A percentile compares a stretch with the other conserved stretches of the same genome.
Evolutionary conservation across 495 filamentous ascomycete species (phyloP).

Genomic region (Penicillium waksmanii): DNA sequence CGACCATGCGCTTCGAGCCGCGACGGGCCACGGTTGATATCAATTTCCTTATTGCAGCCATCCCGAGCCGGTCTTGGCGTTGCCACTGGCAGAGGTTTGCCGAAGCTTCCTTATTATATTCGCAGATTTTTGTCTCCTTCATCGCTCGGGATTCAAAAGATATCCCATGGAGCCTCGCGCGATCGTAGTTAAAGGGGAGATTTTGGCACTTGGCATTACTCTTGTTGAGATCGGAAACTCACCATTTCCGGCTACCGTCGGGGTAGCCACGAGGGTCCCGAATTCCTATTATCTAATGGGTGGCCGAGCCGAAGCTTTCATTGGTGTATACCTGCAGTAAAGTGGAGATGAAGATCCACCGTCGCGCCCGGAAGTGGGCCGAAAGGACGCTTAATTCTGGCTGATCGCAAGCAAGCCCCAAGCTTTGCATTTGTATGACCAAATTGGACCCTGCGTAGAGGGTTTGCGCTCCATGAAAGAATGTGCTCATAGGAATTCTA

Average conservation of each 20-base stretch:
- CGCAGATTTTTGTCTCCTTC: too few relatives aligned
- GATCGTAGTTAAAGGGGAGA: too few relatives aligned
- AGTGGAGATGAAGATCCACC: conserved; percentile 6
- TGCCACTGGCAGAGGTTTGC: background rate
- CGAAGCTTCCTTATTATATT: background rate
- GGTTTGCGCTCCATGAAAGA: conserved; percentile 15
- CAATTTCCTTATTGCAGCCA: conserved; percentile 4
- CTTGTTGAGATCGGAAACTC: conserved; percentile 7
- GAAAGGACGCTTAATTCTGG: conserved; percentile 25
- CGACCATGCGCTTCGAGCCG: conserved; percentile 23
- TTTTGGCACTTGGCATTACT: too few relatives aligned
- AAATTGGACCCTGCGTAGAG: conserved; percentile 10
- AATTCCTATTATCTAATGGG: conserved; percentile 31
- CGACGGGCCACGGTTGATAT: conserved; percentile 9
- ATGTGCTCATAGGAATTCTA: conserved; percentile 22
- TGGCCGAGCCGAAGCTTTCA: conserved; percentile 11
- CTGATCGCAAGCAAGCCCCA: conserved; percentile 14
- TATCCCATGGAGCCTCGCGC: too few relatives aligned
- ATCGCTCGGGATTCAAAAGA: too few relatives aligned
- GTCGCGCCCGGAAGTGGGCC: conserved; percentile 16
- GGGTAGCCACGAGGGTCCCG: conserved; percentile 13
- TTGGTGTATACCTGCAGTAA: conserved; percentile 7
- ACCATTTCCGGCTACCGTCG: conserved; percentile 26
- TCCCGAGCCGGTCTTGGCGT: background rate
- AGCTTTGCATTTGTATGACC: conserved; percentile 16